Evolutionary conservation across 2,329 filamentous ascomycete genomes (phyloP).

Genomic region (Aspergillus hortae): DNA sequence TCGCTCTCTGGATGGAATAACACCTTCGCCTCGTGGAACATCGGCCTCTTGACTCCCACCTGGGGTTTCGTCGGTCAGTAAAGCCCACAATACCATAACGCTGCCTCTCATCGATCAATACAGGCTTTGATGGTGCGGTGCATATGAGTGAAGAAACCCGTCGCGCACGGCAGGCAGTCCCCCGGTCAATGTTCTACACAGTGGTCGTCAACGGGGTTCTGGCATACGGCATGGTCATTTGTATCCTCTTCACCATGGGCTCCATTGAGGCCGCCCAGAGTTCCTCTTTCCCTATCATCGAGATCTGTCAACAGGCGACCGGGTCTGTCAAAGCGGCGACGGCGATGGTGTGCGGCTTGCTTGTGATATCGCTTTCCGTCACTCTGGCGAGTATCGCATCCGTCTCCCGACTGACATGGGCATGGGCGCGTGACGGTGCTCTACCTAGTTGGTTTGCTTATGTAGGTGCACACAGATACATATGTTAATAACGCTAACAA

Average conservation of each 20-base stretch:
- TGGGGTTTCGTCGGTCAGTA: constrained; percentile 21
- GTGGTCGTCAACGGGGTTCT: constrained; percentile 42
- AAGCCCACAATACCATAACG: not conserved
- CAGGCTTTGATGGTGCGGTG: constrained; percentile 47
- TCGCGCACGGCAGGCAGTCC: constrained; percentile 45
- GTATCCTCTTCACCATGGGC: constrained; percentile 45
- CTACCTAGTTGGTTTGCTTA: constrained; percentile 29
- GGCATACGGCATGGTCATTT: constrained; percentile 40
- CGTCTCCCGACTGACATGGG: constrained; percentile 48
- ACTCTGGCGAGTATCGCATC: constrained; percentile 45
- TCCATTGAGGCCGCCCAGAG: constrained; percentile 30
- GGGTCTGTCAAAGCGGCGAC: constrained; percentile 40
- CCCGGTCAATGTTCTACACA: constrained; percentile 44
- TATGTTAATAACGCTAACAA: not conserved
- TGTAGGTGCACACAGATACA: constrained; percentile 4
- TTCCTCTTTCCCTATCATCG: constrained; percentile 41
- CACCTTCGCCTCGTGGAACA: constrained; percentile 31
- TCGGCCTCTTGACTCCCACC: constrained; percentile 35
- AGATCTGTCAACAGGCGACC: constrained; percentile 41
- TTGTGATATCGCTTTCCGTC: constrained; percentile 35
- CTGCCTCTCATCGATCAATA: not conserved
- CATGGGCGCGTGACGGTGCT: constrained; percentile 48
- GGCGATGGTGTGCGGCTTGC: constrained; percentile 29
- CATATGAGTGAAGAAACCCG: constrained; percentile 48
- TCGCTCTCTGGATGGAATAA: constrained; percentile 28